These are phyloP conservation scores for Botrytis medusae DNA, from an alignment of 2,329 filamentous ascomycete genomes.

Conservation along the genomic window DNA sequence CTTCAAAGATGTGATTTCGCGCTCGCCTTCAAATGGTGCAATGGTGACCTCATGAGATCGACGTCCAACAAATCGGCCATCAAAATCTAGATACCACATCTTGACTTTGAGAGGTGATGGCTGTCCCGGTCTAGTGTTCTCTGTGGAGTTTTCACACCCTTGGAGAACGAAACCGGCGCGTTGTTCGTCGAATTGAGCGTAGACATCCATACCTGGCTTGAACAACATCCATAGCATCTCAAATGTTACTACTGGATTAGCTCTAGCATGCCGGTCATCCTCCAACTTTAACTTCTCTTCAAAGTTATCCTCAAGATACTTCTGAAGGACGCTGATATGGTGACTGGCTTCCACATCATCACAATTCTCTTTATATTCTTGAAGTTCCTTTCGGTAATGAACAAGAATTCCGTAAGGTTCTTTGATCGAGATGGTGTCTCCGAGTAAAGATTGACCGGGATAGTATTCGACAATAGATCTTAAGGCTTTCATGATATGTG, in stretches of 20 bases:
- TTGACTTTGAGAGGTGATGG: slow-evolving; percentile 29
- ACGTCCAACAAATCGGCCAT: slow-evolving; percentile 35
- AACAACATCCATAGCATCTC: slow-evolving; percentile 35
- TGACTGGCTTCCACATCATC: slow-evolving; percentile 30
- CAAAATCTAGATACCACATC: slow-evolving; percentile 39
- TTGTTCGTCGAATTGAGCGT: slow-evolving; percentile 29
- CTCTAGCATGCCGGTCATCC: slow-evolving; percentile 25
- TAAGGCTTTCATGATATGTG: slow-evolving; percentile 32
- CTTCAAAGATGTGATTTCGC: slow-evolving; percentile 35
- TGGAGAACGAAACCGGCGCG: slow-evolving; percentile 30
- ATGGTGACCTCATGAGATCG: slow-evolving; percentile 33
- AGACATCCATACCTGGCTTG: slow-evolving; percentile 33
- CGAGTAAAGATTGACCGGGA: slow-evolving; percentile 28
- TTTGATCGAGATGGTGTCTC: slow-evolving; percentile 31
- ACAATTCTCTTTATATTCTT: slow-evolving; percentile 29
- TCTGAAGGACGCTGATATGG: slow-evolving; percentile 29
- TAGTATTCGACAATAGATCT: slow-evolving; percentile 32
- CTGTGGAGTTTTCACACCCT: slow-evolving; percentile 22
- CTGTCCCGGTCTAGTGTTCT: slow-evolving; percentile 24
- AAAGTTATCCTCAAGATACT: slow-evolving; percentile 31
- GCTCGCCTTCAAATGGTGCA: slow-evolving; percentile 35
- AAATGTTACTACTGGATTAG: slow-evolving; percentile 30
- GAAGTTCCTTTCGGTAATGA: slow-evolving; percentile 31
- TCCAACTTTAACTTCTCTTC: slow-evolving; percentile 30
- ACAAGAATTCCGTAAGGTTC: slow-evolving; percentile 45